These are phyloP conservation scores for Phaeosphaeriaceae sp. DNA, from an alignment of 2,329 filamentous ascomycete genomes.

Conservation along the genomic window DNA sequence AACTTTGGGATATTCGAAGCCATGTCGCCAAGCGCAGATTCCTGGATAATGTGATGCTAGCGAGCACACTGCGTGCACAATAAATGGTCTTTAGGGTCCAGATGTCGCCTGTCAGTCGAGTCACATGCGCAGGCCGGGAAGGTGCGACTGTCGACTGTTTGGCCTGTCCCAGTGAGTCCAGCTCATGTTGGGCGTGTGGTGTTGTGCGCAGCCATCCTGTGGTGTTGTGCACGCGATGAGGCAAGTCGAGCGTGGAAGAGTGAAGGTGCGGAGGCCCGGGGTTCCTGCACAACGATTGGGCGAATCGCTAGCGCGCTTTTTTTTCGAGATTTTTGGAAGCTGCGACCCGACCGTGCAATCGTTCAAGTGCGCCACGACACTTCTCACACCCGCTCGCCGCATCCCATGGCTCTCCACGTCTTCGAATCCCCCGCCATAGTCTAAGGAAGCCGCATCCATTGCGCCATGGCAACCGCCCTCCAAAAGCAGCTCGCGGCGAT, in stretches of 20 bases:
- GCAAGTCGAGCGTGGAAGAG: not conserved
- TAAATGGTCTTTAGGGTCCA: too few species aligned
- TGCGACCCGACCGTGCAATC: not conserved
- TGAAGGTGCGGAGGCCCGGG: not conserved
- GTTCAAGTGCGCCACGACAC: constrained; percentile 25
- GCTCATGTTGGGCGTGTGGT: too few species aligned
- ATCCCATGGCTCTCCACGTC: constrained; percentile 33
- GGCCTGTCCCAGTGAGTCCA: too few species aligned
- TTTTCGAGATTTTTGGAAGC: not conserved
- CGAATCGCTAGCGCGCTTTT: not conserved
- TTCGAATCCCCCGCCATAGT: not conserved
- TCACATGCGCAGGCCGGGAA: too few species aligned
- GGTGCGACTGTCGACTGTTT: too few species aligned
- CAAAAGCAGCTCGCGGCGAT: constrained; percentile 94
- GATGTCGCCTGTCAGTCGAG: too few species aligned
- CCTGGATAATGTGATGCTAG: too few species aligned
- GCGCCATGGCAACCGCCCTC: constrained; percentile 77
- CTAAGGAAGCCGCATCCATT: not conserved
- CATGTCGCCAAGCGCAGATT: constrained; percentile 18
- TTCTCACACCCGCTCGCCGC: constrained; percentile 16
- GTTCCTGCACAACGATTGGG: not conserved
- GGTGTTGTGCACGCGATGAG: not conserved
- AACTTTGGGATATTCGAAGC: constrained; percentile 69
- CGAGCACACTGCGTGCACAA: too few species aligned
- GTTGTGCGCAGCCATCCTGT: too few species aligned